phyloP scores from a whole-genome alignment of 208 protist species.

The Acanthamoeba castellanii region DNA sequence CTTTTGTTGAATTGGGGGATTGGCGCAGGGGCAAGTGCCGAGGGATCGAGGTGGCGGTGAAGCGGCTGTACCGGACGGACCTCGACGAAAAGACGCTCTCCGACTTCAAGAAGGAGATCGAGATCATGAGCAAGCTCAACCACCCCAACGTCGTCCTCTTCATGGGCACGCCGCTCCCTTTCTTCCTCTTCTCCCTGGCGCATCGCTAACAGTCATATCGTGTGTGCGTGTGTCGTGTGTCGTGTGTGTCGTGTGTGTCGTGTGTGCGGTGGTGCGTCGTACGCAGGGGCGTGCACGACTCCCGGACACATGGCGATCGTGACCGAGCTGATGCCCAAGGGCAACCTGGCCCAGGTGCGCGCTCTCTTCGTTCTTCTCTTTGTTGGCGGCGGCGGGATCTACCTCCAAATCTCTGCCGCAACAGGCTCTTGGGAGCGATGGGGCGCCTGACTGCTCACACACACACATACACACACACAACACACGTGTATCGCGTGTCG shows the following conservation, averaged over 20 bases:
- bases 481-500: no score
- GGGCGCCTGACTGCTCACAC: background rate
- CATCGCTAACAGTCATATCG: no score
- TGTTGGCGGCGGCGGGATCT: no score
- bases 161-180: conserved; percentile 81
- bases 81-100: conserved; percentile 66
- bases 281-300: conserved; percentile 81
- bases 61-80: conserved; percentile 60
- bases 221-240: no score
- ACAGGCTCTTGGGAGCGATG: no score
- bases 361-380: no score
- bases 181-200: background rate
- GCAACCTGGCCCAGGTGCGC: conserved; percentile 74
- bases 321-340: conserved; percentile 85
- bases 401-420: no score
- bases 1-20: no score
- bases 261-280: background rate
- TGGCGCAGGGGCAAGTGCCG: conserved; percentile 48
- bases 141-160: conserved; percentile 89
- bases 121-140: conserved; percentile 68
- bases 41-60: conserved; percentile 55
- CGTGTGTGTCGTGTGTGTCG: no score
- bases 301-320: conserved; percentile 86
- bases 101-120: conserved; percentile 70
- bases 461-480: no score